Conservation (phyloP, 495 filamentous ascomycete genomes). For the Penicillium angulare region DNA sequence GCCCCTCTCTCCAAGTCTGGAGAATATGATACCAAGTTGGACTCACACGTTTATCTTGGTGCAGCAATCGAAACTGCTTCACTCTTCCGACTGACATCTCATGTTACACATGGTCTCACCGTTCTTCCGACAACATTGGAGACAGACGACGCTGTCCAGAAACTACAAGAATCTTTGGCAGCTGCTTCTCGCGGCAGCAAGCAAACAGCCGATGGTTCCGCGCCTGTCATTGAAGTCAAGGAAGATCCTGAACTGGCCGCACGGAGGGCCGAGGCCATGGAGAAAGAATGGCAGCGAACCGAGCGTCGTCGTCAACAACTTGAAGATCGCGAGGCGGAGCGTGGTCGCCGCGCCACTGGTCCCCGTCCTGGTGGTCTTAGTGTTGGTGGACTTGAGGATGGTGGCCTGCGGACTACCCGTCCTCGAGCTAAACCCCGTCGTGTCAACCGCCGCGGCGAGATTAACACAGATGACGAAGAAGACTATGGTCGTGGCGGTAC, state of each 20-base stretch:
- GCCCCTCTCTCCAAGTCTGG: constrained; percentile 63
- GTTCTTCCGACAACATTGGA: constrained; percentile 67
- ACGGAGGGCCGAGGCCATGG: constrained; percentile 68
- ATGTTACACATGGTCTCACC: constrained; percentile 73
- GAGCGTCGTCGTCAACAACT: constrained; percentile 68
- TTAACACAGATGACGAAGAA: constrained; percentile 54
- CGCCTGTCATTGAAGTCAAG: constrained; percentile 56
- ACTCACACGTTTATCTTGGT: constrained; percentile 80
- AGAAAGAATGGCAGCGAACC: constrained; percentile 66
- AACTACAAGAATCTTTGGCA: constrained; percentile 67
- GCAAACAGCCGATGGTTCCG: constrained; percentile 57
- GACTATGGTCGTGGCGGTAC: constrained; percentile 64
- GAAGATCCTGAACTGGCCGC: constrained; percentile 81
- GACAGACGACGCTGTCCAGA: constrained; percentile 74
- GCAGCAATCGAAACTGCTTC: constrained; percentile 68
- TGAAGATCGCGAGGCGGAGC: constrained; percentile 60
- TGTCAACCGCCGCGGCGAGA: constrained; percentile 49
- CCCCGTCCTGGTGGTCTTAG: constrained; percentile 60
- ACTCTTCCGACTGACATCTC: constrained; percentile 72
- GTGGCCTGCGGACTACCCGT: constrained; percentile 44
- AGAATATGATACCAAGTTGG: constrained; percentile 64
- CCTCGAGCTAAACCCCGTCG: constrained; percentile 43
- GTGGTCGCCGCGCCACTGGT: constrained; percentile 51
- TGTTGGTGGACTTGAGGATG: constrained; percentile 72
- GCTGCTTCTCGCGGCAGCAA: constrained; percentile 55